Percentiles rank a stretch among this genome's conserved stretches.
phyloP scores from a whole-genome alignment of 176 grass and related monocot genomes.

The Ensete glaucum region DNA sequence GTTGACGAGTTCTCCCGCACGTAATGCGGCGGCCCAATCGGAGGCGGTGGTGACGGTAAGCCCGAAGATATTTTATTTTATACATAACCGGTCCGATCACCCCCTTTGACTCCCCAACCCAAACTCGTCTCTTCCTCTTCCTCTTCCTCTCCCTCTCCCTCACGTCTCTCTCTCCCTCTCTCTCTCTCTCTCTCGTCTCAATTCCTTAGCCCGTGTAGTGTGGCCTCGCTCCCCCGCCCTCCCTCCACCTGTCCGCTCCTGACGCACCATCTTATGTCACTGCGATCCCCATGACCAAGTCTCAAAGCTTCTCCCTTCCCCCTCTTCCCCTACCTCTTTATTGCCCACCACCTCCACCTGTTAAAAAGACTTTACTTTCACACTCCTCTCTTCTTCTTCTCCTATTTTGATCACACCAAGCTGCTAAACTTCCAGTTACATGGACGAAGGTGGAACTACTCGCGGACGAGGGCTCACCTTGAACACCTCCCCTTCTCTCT shows the following conservation, averaged over 20 bases:
- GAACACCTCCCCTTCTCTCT: slow-evolving; percentile 26
- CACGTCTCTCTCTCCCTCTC: background rate
- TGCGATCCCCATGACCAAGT: slow-evolving; percentile 28
- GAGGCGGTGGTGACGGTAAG: slow-evolving; percentile 11
- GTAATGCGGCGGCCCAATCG: slow-evolving; percentile 45
- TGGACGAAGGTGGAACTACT: slow-evolving; percentile 11
- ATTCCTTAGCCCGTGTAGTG: too few species aligned
- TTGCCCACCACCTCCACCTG: background rate
- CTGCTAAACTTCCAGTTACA: background rate
- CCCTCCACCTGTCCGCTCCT: slow-evolving; percentile 2
- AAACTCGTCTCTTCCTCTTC: background rate
- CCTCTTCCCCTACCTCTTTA: background rate
- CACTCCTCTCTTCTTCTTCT: background rate
- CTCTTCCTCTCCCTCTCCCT: slow-evolving; percentile 26
- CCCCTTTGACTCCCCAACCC: slow-evolving; percentile 1
- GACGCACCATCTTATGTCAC: slow-evolving; percentile 33
- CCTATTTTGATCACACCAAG: background rate
- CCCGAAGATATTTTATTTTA: background rate
- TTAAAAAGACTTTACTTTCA: background rate
- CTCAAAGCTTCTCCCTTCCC: slow-evolving; percentile 20
- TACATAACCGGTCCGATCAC: slow-evolving; percentile 15
- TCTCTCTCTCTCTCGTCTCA: too few species aligned
- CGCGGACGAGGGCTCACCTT: slow-evolving; percentile 26
- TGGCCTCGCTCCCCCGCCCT: slow-evolving; percentile 2
- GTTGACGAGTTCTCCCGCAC: slow-evolving; percentile 41